Evolutionary conservation across 2,329 filamentous ascomycete species (phyloP), one percentile per base, ranked within the genome.

Genomic region (Aureobasidium sp.): DNA sequence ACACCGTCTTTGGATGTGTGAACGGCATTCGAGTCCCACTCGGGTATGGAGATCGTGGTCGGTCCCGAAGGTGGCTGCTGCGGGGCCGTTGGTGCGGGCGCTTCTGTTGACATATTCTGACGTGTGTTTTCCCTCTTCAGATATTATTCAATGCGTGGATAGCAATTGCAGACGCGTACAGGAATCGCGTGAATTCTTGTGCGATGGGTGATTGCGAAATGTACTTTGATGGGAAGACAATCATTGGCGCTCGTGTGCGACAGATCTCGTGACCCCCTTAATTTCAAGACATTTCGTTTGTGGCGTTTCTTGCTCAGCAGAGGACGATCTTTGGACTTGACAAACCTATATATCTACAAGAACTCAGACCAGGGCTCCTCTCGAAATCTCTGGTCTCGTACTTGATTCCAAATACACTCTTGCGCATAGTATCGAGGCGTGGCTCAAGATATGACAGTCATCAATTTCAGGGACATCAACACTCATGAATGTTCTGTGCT

Each of bases 21-120:
- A 17, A 34, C 29, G 6, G 42, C 38, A 32, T 40, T 32, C 27
- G 60, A 42, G 45, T 64, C 62, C 62, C 62, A 64, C 38, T 64
- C 62, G 6, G 62, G 62, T 3, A 64, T 57, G 39, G 41, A 42
- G 22, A 49, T 51, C 4, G 41, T 21, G 17, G 30, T 39, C 38
- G 41, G 35, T 14, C 19, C 8, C 48, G 27, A 8, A n/a, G 25
- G 30, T 27, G 48, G 48, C 38, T 50, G 47, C 30, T 37, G 45
- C 32, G 45, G 45, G 45, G 45, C 32, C 32, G 45, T 38, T 27
- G 34, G n/a, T 21, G n/a, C 30, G 19, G 30, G 35, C 35, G 27
- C 32, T 32, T 39, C n/a, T 39, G 47, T 50, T 12, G 47, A 50
- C 47, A 50, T 48, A 50, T 48, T 21, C 19, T 50, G 35, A 8